phyloP scores from a whole-genome alignment of 352 stramenopile genomes.

The Globisporangium echinulatum region DNA sequence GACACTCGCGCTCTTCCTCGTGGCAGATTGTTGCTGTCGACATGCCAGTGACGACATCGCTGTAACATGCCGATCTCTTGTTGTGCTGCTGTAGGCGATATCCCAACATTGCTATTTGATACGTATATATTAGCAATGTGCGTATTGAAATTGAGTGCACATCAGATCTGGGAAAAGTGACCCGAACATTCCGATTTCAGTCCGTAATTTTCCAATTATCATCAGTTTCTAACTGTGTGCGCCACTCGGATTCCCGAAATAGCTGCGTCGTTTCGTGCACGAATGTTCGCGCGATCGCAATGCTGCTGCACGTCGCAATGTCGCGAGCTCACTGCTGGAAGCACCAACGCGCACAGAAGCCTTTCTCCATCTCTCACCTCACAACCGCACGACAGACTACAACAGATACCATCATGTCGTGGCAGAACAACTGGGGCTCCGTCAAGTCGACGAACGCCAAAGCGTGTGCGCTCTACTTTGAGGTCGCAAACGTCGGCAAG shows the following conservation, averaged over 20 bases:
- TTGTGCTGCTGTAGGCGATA: too few relatives aligned
- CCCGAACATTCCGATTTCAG: too few relatives aligned
- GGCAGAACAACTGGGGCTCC: constrained; percentile 59
- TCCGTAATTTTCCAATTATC: too few relatives aligned
- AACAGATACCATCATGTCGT: constrained; percentile 33
- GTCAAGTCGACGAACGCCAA: constrained; percentile 72
- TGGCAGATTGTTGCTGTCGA: not conserved
- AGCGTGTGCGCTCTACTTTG: constrained; percentile 64
- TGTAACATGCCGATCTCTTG: too few relatives aligned
- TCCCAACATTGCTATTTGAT: too few relatives aligned
- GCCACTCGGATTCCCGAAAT: not conserved
- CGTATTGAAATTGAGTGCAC: too few relatives aligned
- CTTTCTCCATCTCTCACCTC: not conserved
- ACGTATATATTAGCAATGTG: too few relatives aligned
- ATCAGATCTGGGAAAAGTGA: too few relatives aligned
- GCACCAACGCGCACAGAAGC: not conserved
- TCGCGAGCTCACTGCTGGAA: not conserved
- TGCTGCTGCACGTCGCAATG: not conserved
- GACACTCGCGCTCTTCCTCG: not conserved
- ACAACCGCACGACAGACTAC: not conserved
- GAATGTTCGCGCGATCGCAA: not conserved
- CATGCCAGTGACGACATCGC: not conserved
- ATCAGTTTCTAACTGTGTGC: too few relatives aligned
- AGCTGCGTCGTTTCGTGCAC: not conserved
- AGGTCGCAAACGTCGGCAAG: constrained; percentile 79